Conservation (phyloP, 768 basidiomycete genomes). For the Boletales sp. region DNA sequence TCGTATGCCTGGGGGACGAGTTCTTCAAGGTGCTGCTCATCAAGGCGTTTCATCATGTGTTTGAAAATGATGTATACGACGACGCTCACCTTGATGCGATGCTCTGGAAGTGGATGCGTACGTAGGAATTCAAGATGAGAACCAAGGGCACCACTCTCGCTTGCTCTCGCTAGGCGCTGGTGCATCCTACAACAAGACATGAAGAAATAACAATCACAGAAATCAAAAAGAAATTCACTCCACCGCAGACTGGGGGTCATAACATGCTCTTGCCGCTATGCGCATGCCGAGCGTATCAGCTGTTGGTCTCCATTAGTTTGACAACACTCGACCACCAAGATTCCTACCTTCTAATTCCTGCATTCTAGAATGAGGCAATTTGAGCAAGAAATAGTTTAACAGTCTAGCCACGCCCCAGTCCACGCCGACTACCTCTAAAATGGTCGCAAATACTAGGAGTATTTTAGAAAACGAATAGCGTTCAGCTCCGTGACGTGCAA, state of each 20-base stretch:
- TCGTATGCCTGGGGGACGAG: constrained; percentile 56
- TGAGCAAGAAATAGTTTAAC: constrained; percentile 49
- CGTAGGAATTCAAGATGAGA: constrained; percentile 55
- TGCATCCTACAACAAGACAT: constrained; percentile 55
- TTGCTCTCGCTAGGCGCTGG: constrained; percentile 55
- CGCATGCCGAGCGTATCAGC: constrained; percentile 85
- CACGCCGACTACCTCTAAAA: constrained; percentile 49
- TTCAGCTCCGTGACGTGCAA: constrained; percentile 57
- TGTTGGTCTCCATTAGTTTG: constrained; percentile 25
- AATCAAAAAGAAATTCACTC: constrained; percentile 38
- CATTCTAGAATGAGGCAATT: constrained; percentile 79
- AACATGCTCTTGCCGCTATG: constrained; percentile 83
- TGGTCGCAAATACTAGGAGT: constrained; percentile 35
- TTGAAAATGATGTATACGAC: background rate
- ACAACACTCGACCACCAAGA: background rate
- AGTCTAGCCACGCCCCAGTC: constrained; percentile 50
- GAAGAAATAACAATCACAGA: background rate
- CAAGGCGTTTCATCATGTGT: background rate
- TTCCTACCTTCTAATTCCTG: constrained; percentile 75
- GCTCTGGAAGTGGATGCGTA: constrained; percentile 78
- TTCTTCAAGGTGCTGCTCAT: constrained; percentile 45
- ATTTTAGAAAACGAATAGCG: constrained; percentile 41
- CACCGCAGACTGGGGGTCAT: constrained; percentile 72
- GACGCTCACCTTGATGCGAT: constrained; percentile 62
- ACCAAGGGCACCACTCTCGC: constrained; percentile 35